phyloP scores from a whole-genome alignment of 148 eudicot genomes.

The Nyssa sinensis region DNA sequence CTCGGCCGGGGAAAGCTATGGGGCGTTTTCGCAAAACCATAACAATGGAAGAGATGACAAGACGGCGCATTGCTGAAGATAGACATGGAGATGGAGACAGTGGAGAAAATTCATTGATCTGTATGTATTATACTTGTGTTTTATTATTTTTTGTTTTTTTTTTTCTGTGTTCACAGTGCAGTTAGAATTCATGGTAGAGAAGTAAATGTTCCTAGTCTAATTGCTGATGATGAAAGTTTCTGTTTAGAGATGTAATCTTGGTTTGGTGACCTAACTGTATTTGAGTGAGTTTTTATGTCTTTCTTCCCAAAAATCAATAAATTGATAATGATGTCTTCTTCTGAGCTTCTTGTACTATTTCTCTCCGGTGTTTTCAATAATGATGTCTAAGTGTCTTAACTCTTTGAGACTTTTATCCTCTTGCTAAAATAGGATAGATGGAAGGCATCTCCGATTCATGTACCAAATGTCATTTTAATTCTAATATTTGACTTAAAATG shows the following conservation, averaged over 20 bases:
- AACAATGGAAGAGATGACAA: slow-evolving; percentile 18
- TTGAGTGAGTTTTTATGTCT: slow-evolving; percentile 12
- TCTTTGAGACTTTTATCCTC: too few species aligned
- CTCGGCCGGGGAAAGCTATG: slow-evolving; percentile 70
- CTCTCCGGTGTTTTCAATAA: background rate
- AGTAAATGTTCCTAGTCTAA: slow-evolving; percentile 35
- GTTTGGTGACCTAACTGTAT: slow-evolving; percentile 51
- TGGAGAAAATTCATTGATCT: too few species aligned
- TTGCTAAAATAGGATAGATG: too few species aligned
- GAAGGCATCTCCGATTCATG: too few species aligned
- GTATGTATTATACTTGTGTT: too few species aligned
- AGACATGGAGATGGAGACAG: too few species aligned
- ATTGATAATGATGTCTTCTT: slow-evolving; percentile 2
- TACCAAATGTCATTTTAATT: too few species aligned
- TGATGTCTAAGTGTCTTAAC: too few species aligned
- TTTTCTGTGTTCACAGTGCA: slow-evolving; percentile 40
- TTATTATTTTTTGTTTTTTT: slow-evolving; percentile 15
- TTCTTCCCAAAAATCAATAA: slow-evolving; percentile 24
- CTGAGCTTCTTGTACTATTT: background rate
- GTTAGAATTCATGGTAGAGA: slow-evolving; percentile 36
- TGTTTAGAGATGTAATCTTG: slow-evolving; percentile 28
- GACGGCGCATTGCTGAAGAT: background rate
- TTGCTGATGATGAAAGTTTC: slow-evolving; percentile 32
- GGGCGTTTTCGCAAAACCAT: slow-evolving; percentile 75
- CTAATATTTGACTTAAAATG: too few species aligned